Evolutionary conservation across 225 moss, liverwort and hornwort species (phyloP), one percentile per base, ranked within the genome.

Genomic region (Physcomitrium patens): DNA sequence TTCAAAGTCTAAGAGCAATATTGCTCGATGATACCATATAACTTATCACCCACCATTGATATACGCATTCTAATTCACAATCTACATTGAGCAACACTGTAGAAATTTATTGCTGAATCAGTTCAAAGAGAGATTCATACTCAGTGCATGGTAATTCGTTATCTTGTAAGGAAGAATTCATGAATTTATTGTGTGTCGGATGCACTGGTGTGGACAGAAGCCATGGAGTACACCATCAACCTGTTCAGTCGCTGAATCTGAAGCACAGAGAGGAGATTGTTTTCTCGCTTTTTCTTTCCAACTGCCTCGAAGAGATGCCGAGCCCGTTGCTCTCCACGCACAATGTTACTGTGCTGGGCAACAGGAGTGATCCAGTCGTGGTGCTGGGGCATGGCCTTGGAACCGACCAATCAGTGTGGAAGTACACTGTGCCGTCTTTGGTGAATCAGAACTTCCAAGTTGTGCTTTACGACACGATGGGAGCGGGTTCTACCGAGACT

Each of bases 351-450:
- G 79, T 90, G 43, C 44, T 90, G 68, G 96, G 96, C 49, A 51
- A 24, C 9, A 90, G 1, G 31, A 3, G 96, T 3, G 79, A 85
- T 12, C 65, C 83, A 16, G 59, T 87, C 20, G 84, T 96, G 20
- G 87, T 96, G 1, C 75, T 96, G 26, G 76, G 86, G 23, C 96
- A 96, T 55, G 96, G 93, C 11, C 89, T 89, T 28, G 96, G 93
- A 3, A 78, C 85, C 0, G 92, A 96, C 78, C 93, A 93, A 72
- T 93, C 93, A 5, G 78, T 92, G 67, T 96, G 96, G 96, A 90
- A 92, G 78, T 83, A 93, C 46, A 61, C 85, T 6, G 69, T 92
- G 23, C 89, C 96, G 5, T 65, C 85, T 0, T 73, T 96, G 43
- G n/a, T 85, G 26, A 66, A 71, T 63, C 79, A 86, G 50, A 31